Evolutionary conservation across 169 alveolate species (phyloP), one percentile per base, ranked within the genome.

Genomic region (Cryptosporidium viatorum): DNA sequence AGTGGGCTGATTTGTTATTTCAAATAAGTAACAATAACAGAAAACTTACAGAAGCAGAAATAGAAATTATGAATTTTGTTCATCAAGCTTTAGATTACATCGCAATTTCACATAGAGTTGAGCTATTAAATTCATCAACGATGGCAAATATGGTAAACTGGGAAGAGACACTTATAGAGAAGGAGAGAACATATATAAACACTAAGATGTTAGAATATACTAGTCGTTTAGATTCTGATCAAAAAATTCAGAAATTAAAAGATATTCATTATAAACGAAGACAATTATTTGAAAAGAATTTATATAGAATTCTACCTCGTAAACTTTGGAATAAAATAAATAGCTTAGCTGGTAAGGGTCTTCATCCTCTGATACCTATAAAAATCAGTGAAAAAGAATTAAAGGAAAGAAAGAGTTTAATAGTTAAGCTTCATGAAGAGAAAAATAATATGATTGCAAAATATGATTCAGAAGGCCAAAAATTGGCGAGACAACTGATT

Each of bases 41-140:
- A 23, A 80, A 65, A 48, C 12, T 80, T 18, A 80, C 89, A 21
- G 89, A 80, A 65, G 16, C 35, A 1, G 89, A 80, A 41, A 80
- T 80, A 29, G 89, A 65, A 62, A 59, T 80, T 16, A 62, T 62
- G 68, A 62, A 50, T 37, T 80, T 80, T 62, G 89, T 80, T 62
- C 89, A 59, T 4, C 80, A 80, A 48, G 89, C 89, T 35, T 48
- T 80, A 48, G 89, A 80, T 80, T 80, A 80, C 29, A 65, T 48
- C 23, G 89, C 89, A 18, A 59, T 80, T 60, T 80, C 89, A 26
- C 89, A 80, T 62, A 59, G 89, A 62, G 29, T 45, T 65, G 89
- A 80, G 26, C 74, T 80, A 29, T 52, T 65, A 29, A 80, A 80
- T 80, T 80, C 89, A 29, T 29, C 70, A 16, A 26, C 75, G 9